phyloP scores from a whole-genome alignment of 257 asterid genomes.

The Petunia secreta region DNA sequence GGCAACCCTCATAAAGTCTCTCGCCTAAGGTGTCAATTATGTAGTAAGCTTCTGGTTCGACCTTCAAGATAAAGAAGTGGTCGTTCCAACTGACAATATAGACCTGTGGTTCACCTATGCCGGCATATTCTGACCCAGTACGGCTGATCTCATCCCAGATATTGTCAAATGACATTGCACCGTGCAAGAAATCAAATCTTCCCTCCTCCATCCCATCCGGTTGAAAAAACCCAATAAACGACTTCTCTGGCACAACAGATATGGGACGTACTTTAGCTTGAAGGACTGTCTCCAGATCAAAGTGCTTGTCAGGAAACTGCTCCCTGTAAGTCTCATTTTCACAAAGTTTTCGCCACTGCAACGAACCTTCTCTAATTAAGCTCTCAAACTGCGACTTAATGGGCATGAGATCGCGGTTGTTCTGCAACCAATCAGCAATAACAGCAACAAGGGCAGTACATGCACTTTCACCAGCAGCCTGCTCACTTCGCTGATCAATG shows the following conservation, averaged over 20 bases:
- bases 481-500: conserved; percentile 94
- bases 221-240: conserved; percentile 86
- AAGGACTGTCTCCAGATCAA: conserved; percentile 87
- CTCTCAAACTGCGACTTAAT: conserved; percentile 85
- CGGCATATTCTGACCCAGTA: conserved; percentile 28
- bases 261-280: conserved; percentile 71
- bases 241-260: conserved; percentile 66
- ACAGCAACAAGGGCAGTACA: conserved; percentile 97
- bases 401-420: conserved; percentile 72
- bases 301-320: conserved; percentile 88
- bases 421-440: conserved; percentile 89
- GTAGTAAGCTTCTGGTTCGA: conserved; percentile 73
- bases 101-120: conserved; percentile 50
- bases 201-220: conserved; percentile 75
- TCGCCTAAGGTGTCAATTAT: conserved; percentile 93
- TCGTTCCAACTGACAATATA: conserved; percentile 98
- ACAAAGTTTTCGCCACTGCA: conserved; percentile 93
- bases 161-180: conserved; percentile 92
- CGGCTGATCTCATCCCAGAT: conserved; percentile 87
- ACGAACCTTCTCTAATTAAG: conserved; percentile 86
- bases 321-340: conserved; percentile 64
- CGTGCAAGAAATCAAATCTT: conserved; percentile 73
- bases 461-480: conserved; percentile 95
- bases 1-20: conserved; percentile 88
- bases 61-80: conserved; percentile 88